Evolutionary conservation across 257 asterid genomes (phyloP), one percentile per base, ranked within the genome.

Genomic region (Solanum chmielewskii): DNA sequence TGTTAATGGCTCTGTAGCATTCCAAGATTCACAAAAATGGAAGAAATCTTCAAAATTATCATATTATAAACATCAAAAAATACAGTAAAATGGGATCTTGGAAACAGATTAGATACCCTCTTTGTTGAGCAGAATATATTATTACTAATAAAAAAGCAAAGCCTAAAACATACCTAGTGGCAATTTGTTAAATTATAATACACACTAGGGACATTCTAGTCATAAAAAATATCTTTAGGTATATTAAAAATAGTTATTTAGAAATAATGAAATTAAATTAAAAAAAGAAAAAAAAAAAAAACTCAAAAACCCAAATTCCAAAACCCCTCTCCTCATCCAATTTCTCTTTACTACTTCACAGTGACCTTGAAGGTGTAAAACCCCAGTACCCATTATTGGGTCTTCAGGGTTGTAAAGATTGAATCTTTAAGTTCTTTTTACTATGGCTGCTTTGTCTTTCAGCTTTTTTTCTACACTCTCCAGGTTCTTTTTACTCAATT

Each of bases 401-500:
- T 20, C 31, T 85, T 20, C 11, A 35, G 49, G 75, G 31, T 70
- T 52, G 70, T 10, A 39, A 87, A 83, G 80, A 87, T 81, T 89
- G 94, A 88, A 92, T 83, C 90, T 81, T 86, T 78, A 87, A 91
- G 90, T 88, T 83, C 91, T 74, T 49, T 64, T 87, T 52, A 86
- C 80, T 64, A 95, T 96, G 99, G 96, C 96, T 89, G 91, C 93
- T 86, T 84, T 93, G 75, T 91, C 96, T 83, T 93, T 92, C 86
- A 86, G 94, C 9, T 96, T 92, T 74, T 90, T 92, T 83, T 85
- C 95, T 49, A 88, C 93, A 76, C 86, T 91, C 37, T 95, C 98
- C 95, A 95, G 99, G 99, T 96, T 88, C 75, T 81, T 45, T 56
- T 88, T 88, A 88, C 93, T 88, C 86, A 88, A 86, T 83, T 18